Base-by-base conservation (phyloP, 768 basidiomycete genomes). In the Russula ochroleuca region DNA sequence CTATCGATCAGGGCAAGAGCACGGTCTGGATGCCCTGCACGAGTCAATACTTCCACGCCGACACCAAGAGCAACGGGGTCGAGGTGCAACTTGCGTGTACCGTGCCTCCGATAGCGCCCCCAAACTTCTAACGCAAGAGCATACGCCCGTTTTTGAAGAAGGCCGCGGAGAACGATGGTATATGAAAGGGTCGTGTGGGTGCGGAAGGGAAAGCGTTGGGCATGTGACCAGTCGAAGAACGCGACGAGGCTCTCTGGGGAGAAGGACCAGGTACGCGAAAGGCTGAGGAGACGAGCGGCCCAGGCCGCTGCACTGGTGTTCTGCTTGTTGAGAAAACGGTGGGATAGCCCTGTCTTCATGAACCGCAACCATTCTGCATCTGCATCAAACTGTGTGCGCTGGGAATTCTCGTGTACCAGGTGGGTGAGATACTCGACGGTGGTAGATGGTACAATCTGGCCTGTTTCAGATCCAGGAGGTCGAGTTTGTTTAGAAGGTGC, bases 121-220 rank as follows among this genome's bases (percentile, higher is more conserved):
- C 72, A 70, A 9, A 71, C 51, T 7, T 57, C 74, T 73, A 77
- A 69, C 0, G 86, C 85, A 2, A 74, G 70, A 8, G 69, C 54
- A 59, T 72, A 73, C 15, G 78, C 76, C 31, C 73, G 67, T 52
- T 81, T 80, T 13, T 74, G 72, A 14, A 85, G 67, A 9, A 88
- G 73, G 0, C 81, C 85, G 35, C 79, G 79, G 45, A 88, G 77
- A 62, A 85, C 72, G 33, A 83, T 73, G 21, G 83, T 85, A 68
- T 85, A 81, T 0, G 84, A 79, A 0, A 75, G 79, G 14, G 78
- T 73, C 21, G 58, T 66, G 3, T 77, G 81, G 0, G 81, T 78
- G 31, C 72, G 73, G 25, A 80, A 73, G 21, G 70, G 59, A 52
- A 48, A 67, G n/a, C 71, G 70, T 40, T 64, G 66, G 17, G 69